Conservation (phyloP, 2,329 filamentous ascomycete genomes). For the Aspergillus proliferans region DNA sequence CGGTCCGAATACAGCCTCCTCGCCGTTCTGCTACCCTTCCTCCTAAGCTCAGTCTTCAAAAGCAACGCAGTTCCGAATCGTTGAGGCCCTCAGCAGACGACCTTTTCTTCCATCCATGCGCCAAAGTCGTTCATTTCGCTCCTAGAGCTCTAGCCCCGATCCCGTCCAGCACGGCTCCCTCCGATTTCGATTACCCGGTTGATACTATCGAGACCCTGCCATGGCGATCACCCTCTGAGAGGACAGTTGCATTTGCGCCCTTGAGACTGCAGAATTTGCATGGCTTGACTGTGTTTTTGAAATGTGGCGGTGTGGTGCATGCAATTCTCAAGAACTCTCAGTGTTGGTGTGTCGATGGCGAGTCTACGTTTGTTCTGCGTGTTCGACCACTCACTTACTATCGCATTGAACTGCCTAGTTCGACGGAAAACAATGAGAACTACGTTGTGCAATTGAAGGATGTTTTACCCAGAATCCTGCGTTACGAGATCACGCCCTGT, state of each 20-base stretch:
- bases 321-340: slow-evolving; percentile 85
- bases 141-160: slow-evolving; percentile 35
- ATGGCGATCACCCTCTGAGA: slow-evolving; percentile 70
- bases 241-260: slow-evolving; percentile 73
- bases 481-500: slow-evolving; percentile 82
- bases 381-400: slow-evolving; percentile 80
- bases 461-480: slow-evolving; percentile 65
- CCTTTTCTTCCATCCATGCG: slow-evolving; percentile 66
- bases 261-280: slow-evolving; percentile 81
- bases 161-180: slow-evolving; percentile 35
- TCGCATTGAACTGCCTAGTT: slow-evolving; percentile 75
- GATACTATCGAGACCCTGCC: slow-evolving; percentile 58
- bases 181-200: slow-evolving; percentile 43
- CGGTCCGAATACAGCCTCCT: slow-evolving; percentile 21
- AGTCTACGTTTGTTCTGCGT: slow-evolving; percentile 78
- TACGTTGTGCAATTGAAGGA: slow-evolving; percentile 62
- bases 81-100: slow-evolving; percentile 31
- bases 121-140: slow-evolving; percentile 64
- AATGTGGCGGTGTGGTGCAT: slow-evolving; percentile 74
- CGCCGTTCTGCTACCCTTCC: slow-evolving; percentile 34
- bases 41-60: slow-evolving; percentile 24
- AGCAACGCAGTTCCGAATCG: slow-evolving; percentile 22
- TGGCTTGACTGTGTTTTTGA: slow-evolving; percentile 80
- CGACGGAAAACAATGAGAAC: slow-evolving; percentile 56
- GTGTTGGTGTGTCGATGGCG: slow-evolving; percentile 86